Evolutionary conservation across 768 basidiomycete genomes (phyloP), one percentile per base, ranked within the genome.

Genomic region (Psilocybe cyanescens): DNA sequence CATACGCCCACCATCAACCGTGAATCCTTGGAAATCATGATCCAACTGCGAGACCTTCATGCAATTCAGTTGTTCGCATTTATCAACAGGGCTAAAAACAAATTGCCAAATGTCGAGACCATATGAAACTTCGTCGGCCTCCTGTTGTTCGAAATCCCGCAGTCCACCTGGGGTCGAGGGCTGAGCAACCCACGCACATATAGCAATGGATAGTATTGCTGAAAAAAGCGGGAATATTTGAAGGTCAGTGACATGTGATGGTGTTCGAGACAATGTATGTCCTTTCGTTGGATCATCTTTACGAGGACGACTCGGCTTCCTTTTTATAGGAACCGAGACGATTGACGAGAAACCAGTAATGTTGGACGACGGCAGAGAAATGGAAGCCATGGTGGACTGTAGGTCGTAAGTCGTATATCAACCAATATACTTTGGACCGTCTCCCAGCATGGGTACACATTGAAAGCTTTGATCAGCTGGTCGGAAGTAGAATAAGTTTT

Each of bases 101-200:
- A 71, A 68, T 37, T 66, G 65, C 65, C 69, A 73, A 0, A 70
- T 45, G 50, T 75, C 72, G 0, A 69, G 71, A 2, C 57, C 56
- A 28, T 57, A 48, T 2, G 39, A 0, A 0, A 30, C 19, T 3
- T 28, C 17, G 28, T 19, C 30, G 65, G 19, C 19, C 54, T 33
- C 3, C 55, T 39, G 8, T 16, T 50, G 3, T 35, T 28, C 8
- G 17, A 37, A 4, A 62, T 54, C 37, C n/a, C 6, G 11, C 4
- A 14, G n/a, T 16, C 41, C 41, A 44, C n/a, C 14, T 14, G 39
- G 41, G 5, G 39, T 46, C 44, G 17, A 14, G 37, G 50, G 35
- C 16, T 52, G 24, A 4, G 53, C 49, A 8, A 70, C 35, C 70
- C 69, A 75, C 0, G 57, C 65, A 37, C 70, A 68, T 11, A 75